Percentiles rank a stretch among this genome's conserved stretches.
phyloP scores from a whole-genome alignment of 2,329 filamentous ascomycete genomes.

The Rugonectria rugulosa region DNA sequence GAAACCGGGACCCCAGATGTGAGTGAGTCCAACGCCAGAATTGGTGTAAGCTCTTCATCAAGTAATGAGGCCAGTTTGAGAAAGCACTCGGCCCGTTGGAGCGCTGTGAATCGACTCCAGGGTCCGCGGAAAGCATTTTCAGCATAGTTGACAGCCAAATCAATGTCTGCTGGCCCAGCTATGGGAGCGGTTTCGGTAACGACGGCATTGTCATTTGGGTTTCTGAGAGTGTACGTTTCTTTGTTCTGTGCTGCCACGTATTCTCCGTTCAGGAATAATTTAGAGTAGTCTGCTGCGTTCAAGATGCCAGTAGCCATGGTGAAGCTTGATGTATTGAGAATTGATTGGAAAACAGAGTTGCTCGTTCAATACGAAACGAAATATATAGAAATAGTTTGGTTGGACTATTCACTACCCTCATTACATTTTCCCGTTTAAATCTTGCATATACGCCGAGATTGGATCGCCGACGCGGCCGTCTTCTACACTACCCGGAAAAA shows the following conservation, averaged over 20 bases:
- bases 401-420: no score
- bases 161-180: conserved; percentile 15
- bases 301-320: no score
- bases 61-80: conserved; percentile 21
- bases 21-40: conserved; percentile 18
- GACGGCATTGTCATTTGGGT: conserved; percentile 17
- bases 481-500: neutral
- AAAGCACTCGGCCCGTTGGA: conserved; percentile 19
- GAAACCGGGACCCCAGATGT: conserved; percentile 24
- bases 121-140: conserved; percentile 20
- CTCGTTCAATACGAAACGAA: neutral
- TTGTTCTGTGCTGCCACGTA: conserved; percentile 11
- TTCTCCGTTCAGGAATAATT: conserved; percentile 16
- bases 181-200: conserved; percentile 13
- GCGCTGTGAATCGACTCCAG: conserved; percentile 19
- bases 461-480: no score
- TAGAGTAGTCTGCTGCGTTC: conserved; percentile 4
- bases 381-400: no score
- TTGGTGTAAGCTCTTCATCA: conserved; percentile 14
- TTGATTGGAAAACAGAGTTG: neutral
- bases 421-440: no score
- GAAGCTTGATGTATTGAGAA: no score
- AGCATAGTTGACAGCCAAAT: conserved; percentile 13
- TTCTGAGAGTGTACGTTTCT: conserved; percentile 16
- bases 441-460: no score